phyloP scores from a whole-genome alignment of 2,329 filamentous ascomycete genomes.

The Hymenoscyphus albidus region DNA sequence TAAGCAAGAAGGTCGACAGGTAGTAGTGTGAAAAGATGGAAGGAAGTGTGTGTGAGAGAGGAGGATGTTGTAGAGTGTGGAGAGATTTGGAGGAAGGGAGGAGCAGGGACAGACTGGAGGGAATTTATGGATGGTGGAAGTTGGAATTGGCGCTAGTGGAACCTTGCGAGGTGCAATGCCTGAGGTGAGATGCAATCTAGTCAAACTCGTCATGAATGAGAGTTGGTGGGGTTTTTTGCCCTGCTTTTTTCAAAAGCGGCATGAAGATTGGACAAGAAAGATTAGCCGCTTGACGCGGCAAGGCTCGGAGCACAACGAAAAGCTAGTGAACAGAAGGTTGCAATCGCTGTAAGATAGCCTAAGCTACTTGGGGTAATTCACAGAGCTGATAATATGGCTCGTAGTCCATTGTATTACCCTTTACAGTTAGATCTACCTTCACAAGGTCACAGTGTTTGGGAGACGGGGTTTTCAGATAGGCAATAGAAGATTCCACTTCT shows the following conservation, averaged over 20 bases:
- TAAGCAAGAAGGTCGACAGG: too few relatives aligned
- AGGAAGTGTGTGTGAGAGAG: neutral
- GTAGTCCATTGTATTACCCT: neutral
- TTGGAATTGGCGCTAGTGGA: neutral
- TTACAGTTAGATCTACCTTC: neutral
- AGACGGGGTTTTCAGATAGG: neutral
- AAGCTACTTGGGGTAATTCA: neutral
- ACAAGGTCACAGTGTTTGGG: neutral
- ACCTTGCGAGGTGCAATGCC: neutral
- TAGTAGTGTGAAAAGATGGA: too few relatives aligned
- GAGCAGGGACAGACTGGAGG: neutral
- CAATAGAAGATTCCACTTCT: too few relatives aligned
- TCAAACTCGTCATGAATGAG: neutral
- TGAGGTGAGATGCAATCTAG: neutral
- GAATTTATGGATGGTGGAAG: neutral
- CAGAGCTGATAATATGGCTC: neutral
- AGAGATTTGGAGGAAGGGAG: neutral
- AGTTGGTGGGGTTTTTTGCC: neutral
- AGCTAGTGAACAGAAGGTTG: neutral
- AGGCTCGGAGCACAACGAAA: neutral
- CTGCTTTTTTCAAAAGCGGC: neutral
- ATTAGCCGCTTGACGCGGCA: neutral
- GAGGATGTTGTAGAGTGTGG: neutral
- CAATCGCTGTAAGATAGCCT: neutral
- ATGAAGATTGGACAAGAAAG: neutral